Conservation (phyloP, 306 rosid genomes). For the Purshia tridentata region DNA sequence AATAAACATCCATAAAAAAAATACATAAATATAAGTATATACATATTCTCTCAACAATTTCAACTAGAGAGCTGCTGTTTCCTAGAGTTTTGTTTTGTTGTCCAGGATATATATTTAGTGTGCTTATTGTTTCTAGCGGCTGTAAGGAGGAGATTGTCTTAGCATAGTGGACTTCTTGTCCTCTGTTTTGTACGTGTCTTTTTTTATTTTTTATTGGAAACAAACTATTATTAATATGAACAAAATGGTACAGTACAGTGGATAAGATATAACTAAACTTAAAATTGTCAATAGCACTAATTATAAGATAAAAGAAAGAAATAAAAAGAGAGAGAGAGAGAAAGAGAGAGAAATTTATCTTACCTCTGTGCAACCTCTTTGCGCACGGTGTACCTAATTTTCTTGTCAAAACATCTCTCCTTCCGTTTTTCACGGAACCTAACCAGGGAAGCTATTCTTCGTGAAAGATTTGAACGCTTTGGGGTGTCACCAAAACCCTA, state of each 20-base stretch:
- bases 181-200: no score
- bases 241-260: no score
- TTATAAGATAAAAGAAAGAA: background rate
- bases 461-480: slow-evolving; percentile 75
- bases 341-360: slow-evolving; percentile 18
- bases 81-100: no score
- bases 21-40: no score
- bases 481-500: slow-evolving; percentile 62
- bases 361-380: slow-evolving; percentile 99
- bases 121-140: no score
- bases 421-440: slow-evolving; percentile 94
- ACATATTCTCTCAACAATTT: no score
- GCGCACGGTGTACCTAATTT: slow-evolving; percentile 88
- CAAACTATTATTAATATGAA: no score
- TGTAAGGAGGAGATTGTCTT: no score
- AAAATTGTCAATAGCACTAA: background rate
- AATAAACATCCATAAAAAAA: background rate
- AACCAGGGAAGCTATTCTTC: slow-evolving; percentile 94
- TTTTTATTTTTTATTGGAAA: no score
- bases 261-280: background rate
- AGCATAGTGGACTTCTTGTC: no score
- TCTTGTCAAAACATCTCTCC: slow-evolving; percentile 97
- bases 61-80: no score
- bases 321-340: background rate
- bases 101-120: no score